A percentile compares a stretch with the other conserved stretches of the same genome.
phyloP scores from a whole-genome alignment of 805 yeast genomes.

The Zygotorulaspora sp. region DNA sequence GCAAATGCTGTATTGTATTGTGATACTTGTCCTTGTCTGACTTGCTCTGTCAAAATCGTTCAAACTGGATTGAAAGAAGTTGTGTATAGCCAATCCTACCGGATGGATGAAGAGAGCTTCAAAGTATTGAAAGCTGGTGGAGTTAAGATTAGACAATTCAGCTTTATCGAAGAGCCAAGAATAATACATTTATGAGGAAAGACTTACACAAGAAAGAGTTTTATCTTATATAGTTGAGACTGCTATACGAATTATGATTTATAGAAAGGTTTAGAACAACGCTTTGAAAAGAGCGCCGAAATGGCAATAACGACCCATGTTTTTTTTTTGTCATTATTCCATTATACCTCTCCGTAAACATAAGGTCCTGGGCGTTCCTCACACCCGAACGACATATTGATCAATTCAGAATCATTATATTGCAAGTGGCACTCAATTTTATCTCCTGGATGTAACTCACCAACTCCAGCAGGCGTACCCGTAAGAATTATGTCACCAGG shows the following conservation, averaged over 20 bases:
- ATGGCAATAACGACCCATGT: no score
- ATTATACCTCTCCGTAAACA: constrained; percentile 38
- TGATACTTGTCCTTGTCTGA: constrained; percentile 95
- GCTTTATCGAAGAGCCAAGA: constrained; percentile 29
- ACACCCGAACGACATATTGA: constrained; percentile 39
- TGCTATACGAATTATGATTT: no score
- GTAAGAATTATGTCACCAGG: constrained; percentile 89
- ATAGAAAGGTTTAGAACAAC: no score
- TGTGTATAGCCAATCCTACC: constrained; percentile 85
- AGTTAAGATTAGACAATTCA: constrained; percentile 60
- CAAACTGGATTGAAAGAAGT: constrained; percentile 90
- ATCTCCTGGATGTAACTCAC: constrained; percentile 77
- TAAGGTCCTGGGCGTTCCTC: constrained; percentile 57
- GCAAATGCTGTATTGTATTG: constrained; percentile 67
- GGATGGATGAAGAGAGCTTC: constrained; percentile 81
- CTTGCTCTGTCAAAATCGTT: constrained; percentile 92
- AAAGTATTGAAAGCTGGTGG: constrained; percentile 71
- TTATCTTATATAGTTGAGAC: no score
- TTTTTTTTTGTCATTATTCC: no score
- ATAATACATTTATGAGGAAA: constrained; percentile 20
- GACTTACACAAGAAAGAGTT: neutral
- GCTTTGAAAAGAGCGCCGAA: no score
- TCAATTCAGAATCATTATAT: constrained; percentile 53
- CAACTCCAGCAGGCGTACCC: constrained; percentile 99
- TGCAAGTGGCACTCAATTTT: constrained; percentile 57